Base-by-base conservation (phyloP, 2,329 filamentous ascomycete species). In the Cladosporium sp. region DNA sequence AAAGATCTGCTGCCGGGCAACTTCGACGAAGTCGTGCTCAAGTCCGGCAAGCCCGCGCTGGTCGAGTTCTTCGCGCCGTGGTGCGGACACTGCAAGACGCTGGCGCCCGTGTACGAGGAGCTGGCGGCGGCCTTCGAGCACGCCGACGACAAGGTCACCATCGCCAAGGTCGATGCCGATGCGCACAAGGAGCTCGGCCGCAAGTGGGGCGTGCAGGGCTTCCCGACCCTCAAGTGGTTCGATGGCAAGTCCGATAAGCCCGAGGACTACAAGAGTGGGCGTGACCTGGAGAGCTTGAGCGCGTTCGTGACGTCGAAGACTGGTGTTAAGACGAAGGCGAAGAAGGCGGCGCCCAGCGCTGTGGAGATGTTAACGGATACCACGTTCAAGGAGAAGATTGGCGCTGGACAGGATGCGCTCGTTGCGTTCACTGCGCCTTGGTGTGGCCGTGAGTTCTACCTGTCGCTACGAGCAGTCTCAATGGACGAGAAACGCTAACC, bases 11-110 rank as follows among this genome's bases (percentile, higher is more conserved):
- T 87, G 55, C 90, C 92, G 52, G 77, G 77, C 64, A 98, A 96
- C 78, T 98, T 98, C 71, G 92, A 97, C 77, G 76, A 85, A 44
- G 79, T 95, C 52, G 89, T 95, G 59, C 79, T 95, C 56, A 83
- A 95, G 70, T 92, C 88, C 43, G 90, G 90, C 72, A 97, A 95
- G 77, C 92, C 93, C 41, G 91, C 93, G 0, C 84, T 98, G 22
- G 90, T 97, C 63, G 91, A 97, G 72, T 98, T 98, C 81, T 97
- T 95, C 68, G 93, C 93, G 33, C 91, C 92, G 19, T 98, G 93
- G 93, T 98, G 93, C 68, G 95, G 93, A 32, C 93, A 98, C 80
- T 98, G 93, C 89, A 97, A 97, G 82, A 95, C 77, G 67, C 86
- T 98, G 33, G 93, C 93, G 13, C 95, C 93, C 46, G 77, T 95